Evolutionary conservation across 2,329 filamentous ascomycete species (phyloP).

Genomic region (Aspergillus candidus): DNA sequence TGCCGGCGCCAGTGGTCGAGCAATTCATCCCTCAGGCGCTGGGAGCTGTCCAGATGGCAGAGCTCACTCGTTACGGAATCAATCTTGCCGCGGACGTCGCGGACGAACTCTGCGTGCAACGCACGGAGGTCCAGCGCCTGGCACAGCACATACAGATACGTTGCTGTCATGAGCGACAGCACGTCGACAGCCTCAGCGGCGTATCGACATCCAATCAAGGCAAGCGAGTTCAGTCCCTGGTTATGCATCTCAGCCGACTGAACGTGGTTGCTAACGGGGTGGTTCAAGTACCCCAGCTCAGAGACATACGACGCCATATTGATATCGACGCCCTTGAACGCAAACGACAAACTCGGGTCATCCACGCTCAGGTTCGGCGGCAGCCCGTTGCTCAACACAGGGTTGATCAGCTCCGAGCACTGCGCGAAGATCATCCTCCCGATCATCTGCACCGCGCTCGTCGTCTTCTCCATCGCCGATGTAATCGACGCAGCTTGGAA

Average conservation of each 20-base stretch:
- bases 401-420: conserved; percentile 58
- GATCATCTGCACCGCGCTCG: conserved; percentile 47
- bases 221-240: conserved; percentile 61
- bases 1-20: conserved; percentile 13
- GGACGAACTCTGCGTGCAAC: conserved; percentile 15
- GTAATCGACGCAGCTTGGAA: conserved; percentile 61
- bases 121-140: conserved; percentile 53
- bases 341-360: conserved; percentile 49
- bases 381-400: conserved; percentile 53
- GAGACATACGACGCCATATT: conserved; percentile 59
- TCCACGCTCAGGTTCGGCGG: conserved; percentile 57
- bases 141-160: conserved; percentile 51
- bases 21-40: conserved; percentile 10
- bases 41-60: neutral
- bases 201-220: conserved; percentile 53
- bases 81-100: conserved; percentile 1
- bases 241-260: conserved; percentile 63
- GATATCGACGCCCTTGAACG: conserved; percentile 61
- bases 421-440: conserved; percentile 62
- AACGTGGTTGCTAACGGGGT: conserved; percentile 58
- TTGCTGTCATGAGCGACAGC: conserved; percentile 50
- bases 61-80: conserved; percentile 1
- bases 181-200: conserved; percentile 53
- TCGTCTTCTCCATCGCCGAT: conserved; percentile 58
- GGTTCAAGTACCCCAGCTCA: conserved; percentile 56